A percentile compares a stretch with the other conserved stretches of the same genome.
Evolutionary conservation across 208 protist species (phyloP).

Genomic region (Angomonas ambiguus): DNA sequence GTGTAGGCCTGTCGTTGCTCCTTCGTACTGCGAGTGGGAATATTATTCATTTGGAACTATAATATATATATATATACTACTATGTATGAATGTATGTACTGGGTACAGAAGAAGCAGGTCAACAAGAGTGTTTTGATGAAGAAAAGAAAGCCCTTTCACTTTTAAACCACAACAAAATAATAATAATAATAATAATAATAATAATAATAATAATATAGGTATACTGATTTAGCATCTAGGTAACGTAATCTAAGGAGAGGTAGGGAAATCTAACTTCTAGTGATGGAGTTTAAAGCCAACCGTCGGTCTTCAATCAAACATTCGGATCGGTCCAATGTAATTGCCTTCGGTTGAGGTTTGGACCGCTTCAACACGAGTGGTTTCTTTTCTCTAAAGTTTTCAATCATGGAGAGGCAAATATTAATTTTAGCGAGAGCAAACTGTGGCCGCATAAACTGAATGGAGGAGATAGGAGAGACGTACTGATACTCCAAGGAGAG

Average conservation of each 20-base stretch:
- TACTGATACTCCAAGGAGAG: conserved; percentile 17
- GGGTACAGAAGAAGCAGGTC: too few relatives aligned
- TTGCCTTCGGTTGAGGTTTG: not conserved
- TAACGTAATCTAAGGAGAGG: too few relatives aligned
- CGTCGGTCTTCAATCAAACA: not conserved
- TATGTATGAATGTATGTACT: too few relatives aligned
- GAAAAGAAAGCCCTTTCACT: not conserved
- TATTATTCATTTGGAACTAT: not conserved
- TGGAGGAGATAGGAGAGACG: conserved; percentile 14
- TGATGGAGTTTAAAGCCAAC: not conserved
- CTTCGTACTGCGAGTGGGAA: conserved; percentile 24
- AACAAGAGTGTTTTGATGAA: not conserved
- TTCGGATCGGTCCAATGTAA: not conserved
- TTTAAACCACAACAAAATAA: not conserved
- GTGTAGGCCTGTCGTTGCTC: conserved; percentile 56
- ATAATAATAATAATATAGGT: not conserved
- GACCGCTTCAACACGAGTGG: not conserved
- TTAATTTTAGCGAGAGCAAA: conserved; percentile 37
- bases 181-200: conserved; percentile 1
- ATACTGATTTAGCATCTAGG: too few relatives aligned
- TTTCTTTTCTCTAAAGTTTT: not conserved
- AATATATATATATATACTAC: not conserved
- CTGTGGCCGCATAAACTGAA: conserved; percentile 29
- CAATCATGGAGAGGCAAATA: conserved; percentile 34
- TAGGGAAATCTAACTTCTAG: conserved; percentile 3